Conservation (phyloP, 192 early-diverging fungal species). For the Physocladia obscura region DNA sequence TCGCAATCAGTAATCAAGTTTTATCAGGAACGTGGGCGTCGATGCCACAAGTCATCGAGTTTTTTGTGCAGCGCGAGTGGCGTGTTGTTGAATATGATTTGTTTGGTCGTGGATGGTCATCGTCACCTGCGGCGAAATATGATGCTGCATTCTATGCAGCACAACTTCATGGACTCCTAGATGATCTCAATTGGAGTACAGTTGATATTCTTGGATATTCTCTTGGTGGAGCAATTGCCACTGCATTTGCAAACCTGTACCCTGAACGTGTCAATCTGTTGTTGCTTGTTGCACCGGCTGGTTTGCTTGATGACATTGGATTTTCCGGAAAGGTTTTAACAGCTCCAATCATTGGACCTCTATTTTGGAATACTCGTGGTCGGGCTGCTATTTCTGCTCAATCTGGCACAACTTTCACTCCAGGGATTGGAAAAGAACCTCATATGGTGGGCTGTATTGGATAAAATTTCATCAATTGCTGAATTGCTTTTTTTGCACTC, state of each 20-base stretch:
- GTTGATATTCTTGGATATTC: conserved; percentile 43
- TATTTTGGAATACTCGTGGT: conserved; percentile 6
- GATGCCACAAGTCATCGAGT: conserved; percentile 16
- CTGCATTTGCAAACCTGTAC: conserved; percentile 40
- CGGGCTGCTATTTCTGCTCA: not conserved
- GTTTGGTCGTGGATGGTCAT: conserved; percentile 54
- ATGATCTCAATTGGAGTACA: conserved; percentile 46
- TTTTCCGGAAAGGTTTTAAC: not conserved
- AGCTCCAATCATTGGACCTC: not conserved
- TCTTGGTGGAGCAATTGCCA: conserved; percentile 52
- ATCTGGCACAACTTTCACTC: not conserved
- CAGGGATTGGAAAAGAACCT: not conserved
- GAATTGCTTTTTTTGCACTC: not conserved
- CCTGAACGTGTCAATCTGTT: conserved; percentile 44
- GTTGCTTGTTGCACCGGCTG: conserved; percentile 49
- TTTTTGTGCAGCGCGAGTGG: conserved; percentile 37
- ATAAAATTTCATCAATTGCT: not conserved
- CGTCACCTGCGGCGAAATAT: conserved; percentile 38
- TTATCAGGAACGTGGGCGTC: conserved; percentile 30
- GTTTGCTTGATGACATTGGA: conserved; percentile 33
- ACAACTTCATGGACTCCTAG: conserved; percentile 45
- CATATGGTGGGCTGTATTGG: too few species aligned
- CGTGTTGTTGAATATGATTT: conserved; percentile 47
- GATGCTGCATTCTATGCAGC: conserved; percentile 37
- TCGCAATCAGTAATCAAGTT: too few species aligned